Base-by-base conservation (phyloP, 2,329 filamentous ascomycete genomes). In the Fusarium albosuccineum region DNA sequence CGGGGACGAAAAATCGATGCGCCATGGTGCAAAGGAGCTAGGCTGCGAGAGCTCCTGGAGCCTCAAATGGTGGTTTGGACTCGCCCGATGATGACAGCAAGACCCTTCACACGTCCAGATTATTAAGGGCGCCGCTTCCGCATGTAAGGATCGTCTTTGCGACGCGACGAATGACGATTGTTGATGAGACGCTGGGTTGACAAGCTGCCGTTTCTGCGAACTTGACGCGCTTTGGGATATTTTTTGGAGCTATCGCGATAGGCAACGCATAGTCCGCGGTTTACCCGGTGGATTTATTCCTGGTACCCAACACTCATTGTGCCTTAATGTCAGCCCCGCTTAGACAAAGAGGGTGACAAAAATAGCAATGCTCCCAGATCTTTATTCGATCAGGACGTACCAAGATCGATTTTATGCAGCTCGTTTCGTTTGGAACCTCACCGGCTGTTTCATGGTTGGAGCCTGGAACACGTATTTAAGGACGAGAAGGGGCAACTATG, bases 1-100 rank as follows among this genome's bases (percentile, higher is more conserved):
- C 79, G 61, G 80, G 77, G 48, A 83, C 79, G 57, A 78, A 70
- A 74, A 82, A 83, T 64, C 77, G 75, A 66, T 76, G 71, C 22
- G 81, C 77, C 81, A 83, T 82, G 68, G 63, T 74, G 71, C 22
- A 45, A 45, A 61, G 42, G 49, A 49, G 60, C 57, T 62, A 60
- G 46, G 54, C 62, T 58, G 34, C 41, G 54, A 66, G 57, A 67
- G 69, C 68, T 70, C 62, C 60, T 37, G 40, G 50, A 41, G 41
- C 59, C 57, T 70, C 57, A 49, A 60, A 46, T 41, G 50, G 42
- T 40, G 45, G 51, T 55, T 61, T 57, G 17, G 44, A 17, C 49
- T 48, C 62, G 68, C 63, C 51, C 62, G 53, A 48, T 45, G 44
- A 54, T 30, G 59, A 40, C 11, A 55, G 29, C 37, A 60, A 16